phyloP scores from a whole-genome alignment of 1,284 basidiomycete species.

The Rhodotorula glutinis region DNA sequence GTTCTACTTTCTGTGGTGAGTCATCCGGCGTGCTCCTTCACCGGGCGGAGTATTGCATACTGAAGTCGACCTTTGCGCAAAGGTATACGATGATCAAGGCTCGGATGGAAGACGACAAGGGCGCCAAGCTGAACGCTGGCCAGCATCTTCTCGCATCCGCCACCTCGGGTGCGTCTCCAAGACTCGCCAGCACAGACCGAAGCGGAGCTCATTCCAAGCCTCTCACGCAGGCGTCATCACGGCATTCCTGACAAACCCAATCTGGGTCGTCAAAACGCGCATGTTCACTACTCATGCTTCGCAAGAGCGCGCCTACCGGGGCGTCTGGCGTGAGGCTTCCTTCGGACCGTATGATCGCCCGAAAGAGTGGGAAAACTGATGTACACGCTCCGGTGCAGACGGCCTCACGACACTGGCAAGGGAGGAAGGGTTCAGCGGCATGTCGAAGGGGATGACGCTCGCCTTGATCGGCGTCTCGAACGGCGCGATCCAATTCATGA shows the following conservation, averaged over 20 bases:
- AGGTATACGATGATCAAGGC: slow-evolving; percentile 95
- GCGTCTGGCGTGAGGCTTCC: slow-evolving; percentile 65
- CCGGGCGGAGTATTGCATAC: too few species aligned
- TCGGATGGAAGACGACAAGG: slow-evolving; percentile 46
- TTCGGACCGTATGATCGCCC: not conserved
- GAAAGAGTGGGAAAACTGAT: not conserved
- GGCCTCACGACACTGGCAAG: slow-evolving; percentile 60
- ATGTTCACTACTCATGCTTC: slow-evolving; percentile 82
- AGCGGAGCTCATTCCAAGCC: too few species aligned
- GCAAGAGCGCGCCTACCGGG: slow-evolving; percentile 68
- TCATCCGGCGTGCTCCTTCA: slow-evolving; percentile 35
- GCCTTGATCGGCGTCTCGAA: slow-evolving; percentile 92
- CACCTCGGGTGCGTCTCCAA: slow-evolving; percentile 84
- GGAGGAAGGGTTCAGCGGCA: slow-evolving; percentile 70
- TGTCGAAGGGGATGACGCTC: slow-evolving; percentile 83
- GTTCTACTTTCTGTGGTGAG: slow-evolving; percentile 94
- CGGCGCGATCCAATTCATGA: slow-evolving; percentile 93
- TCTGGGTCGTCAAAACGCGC: slow-evolving; percentile 97
- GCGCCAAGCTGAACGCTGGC: slow-evolving; percentile 60
- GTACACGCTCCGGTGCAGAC: slow-evolving; percentile 54
- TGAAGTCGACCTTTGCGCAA: too few species aligned
- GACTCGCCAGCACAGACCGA: too few species aligned
- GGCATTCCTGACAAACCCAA: slow-evolving; percentile 91
- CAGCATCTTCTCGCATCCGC: slow-evolving; percentile 87
- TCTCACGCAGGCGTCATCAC: slow-evolving; percentile 77